These are phyloP conservation scores for Colletotrichum godetiae DNA, from an alignment of 2,329 filamentous ascomycete species.

Conservation along the genomic window DNA sequence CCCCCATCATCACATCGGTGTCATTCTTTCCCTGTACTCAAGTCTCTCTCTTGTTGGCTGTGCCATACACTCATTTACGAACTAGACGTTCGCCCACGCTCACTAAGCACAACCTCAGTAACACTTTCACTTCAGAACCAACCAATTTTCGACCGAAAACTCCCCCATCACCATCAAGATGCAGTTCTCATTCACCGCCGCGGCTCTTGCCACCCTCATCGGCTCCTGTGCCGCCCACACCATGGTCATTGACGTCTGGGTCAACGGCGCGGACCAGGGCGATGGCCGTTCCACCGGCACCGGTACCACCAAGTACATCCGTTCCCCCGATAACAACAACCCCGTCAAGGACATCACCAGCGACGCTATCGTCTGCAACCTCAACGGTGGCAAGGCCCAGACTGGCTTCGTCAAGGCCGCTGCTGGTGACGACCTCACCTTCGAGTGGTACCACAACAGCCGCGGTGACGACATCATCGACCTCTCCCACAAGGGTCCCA, in stretches of 20 bases:
- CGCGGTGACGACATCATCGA: conserved; percentile 64
- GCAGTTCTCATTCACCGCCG: conserved; percentile 43
- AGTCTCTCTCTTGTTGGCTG: conserved; percentile 34
- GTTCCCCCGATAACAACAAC: conserved; percentile 55
- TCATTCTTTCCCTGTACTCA: conserved; percentile 34
- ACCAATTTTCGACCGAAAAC: neutral
- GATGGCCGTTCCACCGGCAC: conserved; percentile 45
- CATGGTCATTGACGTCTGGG: conserved; percentile 58
- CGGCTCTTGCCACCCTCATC: conserved; percentile 46
- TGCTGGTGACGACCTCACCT: conserved; percentile 58
- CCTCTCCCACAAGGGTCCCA: conserved; percentile 62
- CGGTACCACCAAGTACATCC: conserved; percentile 55
- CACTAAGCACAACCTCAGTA: conserved; percentile 32
- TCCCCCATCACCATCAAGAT: conserved; percentile 42
- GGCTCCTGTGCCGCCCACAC: conserved; percentile 56
- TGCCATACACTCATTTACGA: conserved; percentile 34
- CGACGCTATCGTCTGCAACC: conserved; percentile 57
- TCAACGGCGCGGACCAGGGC: conserved; percentile 54
- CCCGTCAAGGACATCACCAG: conserved; percentile 57
- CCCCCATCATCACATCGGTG: conserved; percentile 33
- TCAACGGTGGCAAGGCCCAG: conserved; percentile 50
- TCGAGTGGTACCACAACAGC: conserved; percentile 64
- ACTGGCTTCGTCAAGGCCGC: conserved; percentile 54
- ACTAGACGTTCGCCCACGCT: conserved; percentile 36
- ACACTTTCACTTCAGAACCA: conserved; percentile 26